Percentiles rank a stretch among this genome's conserved stretches.
These are phyloP conservation scores for Beauveria australis DNA, from an alignment of 2,329 filamentous ascomycete species.

Conservation along the genomic window DNA sequence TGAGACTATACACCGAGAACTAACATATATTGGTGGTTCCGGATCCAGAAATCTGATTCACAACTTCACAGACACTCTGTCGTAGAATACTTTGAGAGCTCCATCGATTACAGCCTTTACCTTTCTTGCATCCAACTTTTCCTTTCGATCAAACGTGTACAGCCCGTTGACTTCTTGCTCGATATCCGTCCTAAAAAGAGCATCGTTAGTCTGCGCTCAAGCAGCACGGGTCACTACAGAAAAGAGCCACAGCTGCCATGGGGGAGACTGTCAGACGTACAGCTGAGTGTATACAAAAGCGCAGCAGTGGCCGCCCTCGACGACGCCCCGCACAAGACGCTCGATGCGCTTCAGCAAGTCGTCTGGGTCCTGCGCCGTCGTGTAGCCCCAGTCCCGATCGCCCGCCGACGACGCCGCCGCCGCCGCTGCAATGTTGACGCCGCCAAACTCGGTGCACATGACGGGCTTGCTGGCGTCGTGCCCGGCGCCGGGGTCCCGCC, in stretches of 20 bases:
- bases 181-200: constrained; percentile 39
- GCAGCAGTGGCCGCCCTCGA: constrained; percentile 47
- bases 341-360: constrained; percentile 53
- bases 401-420: constrained; percentile 24
- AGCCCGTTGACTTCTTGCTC: constrained; percentile 63
- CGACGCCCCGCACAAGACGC: constrained; percentile 49
- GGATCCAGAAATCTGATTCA: not conserved
- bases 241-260: no score
- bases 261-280: no score
- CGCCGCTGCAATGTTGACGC: no score
- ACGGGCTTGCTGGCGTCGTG: no score
- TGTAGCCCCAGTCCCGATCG: constrained; percentile 58
- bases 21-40: not conserved
- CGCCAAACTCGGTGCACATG: no score
- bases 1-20: no score
- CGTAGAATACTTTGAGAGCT: constrained; percentile 39
- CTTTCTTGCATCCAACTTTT: constrained; percentile 49
- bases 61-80: not conserved
- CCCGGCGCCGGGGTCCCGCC: no score
- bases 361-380: constrained; percentile 50
- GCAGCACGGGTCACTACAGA: no score
- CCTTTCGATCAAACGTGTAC: constrained; percentile 53
- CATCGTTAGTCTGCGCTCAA: constrained; percentile 37
- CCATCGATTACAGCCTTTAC: constrained; percentile 51
- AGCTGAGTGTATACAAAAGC: constrained; percentile 40